These are phyloP conservation scores for Akanthomyces lecanii DNA, from an alignment of 2,329 filamentous ascomycete genomes.

Conservation along the genomic window DNA sequence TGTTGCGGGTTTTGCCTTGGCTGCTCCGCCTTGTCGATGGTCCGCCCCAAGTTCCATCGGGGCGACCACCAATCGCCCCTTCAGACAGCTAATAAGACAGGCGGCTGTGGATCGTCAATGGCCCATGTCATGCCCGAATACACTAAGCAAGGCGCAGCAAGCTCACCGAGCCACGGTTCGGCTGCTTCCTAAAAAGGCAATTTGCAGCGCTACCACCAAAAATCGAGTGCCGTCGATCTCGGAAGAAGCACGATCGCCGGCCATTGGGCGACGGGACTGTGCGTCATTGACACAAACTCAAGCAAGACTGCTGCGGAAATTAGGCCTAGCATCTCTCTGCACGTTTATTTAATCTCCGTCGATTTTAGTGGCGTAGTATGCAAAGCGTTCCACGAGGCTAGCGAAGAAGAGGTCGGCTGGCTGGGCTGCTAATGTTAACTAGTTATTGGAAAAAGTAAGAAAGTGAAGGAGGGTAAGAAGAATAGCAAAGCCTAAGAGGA, in stretches of 20 bases:
- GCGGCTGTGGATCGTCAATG: background rate
- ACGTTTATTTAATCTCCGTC: too few relatives aligned
- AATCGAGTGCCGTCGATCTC: background rate
- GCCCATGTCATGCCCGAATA: too few relatives aligned
- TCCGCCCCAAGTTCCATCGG: background rate
- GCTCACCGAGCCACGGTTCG: background rate
- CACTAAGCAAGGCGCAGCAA: slow-evolving; percentile 5
- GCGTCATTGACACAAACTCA: background rate
- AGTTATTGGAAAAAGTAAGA: too few relatives aligned
- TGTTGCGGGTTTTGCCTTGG: background rate
- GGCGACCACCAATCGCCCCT: too few relatives aligned
- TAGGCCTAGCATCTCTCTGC: too few relatives aligned
- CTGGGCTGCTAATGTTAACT: too few relatives aligned
- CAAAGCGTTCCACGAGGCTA: too few relatives aligned
- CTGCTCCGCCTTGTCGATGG: background rate
- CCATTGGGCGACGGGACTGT: background rate
- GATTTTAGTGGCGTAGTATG: too few relatives aligned
- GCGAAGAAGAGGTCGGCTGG: too few relatives aligned
- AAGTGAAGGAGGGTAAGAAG: too few relatives aligned
- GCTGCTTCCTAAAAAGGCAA: background rate
- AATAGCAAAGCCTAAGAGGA: too few relatives aligned
- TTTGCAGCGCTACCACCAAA: slow-evolving; percentile 8
- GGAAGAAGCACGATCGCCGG: background rate
- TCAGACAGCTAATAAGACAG: background rate
- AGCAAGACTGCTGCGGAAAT: background rate